Evolutionary conservation across 106 monocot species (phyloP).

Genomic region (Dendrobium nobile): DNA sequence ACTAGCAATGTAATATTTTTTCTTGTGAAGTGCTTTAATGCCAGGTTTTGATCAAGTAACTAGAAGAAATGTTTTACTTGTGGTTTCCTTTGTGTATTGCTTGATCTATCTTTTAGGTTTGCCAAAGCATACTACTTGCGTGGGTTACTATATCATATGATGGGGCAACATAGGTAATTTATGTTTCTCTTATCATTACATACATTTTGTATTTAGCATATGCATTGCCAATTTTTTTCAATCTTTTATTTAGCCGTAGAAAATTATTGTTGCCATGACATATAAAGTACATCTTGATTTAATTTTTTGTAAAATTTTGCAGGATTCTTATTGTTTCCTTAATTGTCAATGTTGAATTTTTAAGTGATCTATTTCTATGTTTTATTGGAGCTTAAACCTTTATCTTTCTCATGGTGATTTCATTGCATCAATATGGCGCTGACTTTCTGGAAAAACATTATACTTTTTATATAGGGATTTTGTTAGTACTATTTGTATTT

Average conservation of each 20-base stretch:
- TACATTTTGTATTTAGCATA: not conserved
- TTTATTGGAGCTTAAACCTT: too few relatives aligned
- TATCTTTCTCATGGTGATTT: too few relatives aligned
- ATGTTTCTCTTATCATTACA: not conserved
- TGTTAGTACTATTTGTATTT: too few relatives aligned
- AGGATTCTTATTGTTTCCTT: too few relatives aligned
- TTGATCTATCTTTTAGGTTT: slow-evolving; percentile 46
- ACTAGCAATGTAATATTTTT: not conserved
- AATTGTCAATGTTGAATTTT: too few relatives aligned
- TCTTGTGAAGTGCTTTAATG: not conserved
- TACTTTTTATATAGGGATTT: too few relatives aligned
- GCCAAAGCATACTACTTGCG: slow-evolving; percentile 90
- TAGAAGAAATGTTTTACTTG: not conserved
- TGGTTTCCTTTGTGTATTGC: not conserved
- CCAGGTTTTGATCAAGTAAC: not conserved
- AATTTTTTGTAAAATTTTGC: too few relatives aligned
- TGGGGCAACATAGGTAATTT: slow-evolving; percentile 76
- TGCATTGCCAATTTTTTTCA: not conserved
- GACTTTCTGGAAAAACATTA: too few relatives aligned
- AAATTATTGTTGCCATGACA: not conserved
- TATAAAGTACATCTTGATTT: slow-evolving; percentile 1
- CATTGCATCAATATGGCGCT: too few relatives aligned
- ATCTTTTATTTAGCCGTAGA: not conserved
- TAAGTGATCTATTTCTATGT: too few relatives aligned
- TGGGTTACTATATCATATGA: slow-evolving; percentile 73